phyloP scores from a whole-genome alignment of 805 yeast species.

The Saccharomyces cerevisiae region DNA sequence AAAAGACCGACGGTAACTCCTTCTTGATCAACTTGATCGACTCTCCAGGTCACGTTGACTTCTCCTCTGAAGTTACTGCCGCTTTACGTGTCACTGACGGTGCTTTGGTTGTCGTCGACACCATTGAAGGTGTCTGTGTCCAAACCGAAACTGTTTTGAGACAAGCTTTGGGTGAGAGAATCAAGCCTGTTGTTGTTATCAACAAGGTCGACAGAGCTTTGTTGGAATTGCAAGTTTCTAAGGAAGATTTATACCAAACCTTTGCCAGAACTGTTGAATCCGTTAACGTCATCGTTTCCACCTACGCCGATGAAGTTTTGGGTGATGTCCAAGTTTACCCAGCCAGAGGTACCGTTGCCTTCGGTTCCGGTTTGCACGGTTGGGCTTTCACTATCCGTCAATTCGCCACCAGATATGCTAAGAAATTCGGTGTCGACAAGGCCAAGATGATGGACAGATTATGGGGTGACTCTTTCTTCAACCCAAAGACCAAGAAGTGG shows the following conservation, averaged over 20 bases:
- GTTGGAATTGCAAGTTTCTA: slow-evolving; percentile 95
- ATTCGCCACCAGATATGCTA: slow-evolving; percentile 98
- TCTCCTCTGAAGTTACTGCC: slow-evolving; percentile 99
- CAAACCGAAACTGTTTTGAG: slow-evolving; percentile 99
- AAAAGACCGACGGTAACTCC: slow-evolving; percentile 78
- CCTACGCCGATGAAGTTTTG: slow-evolving; percentile 79
- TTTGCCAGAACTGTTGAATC: slow-evolving; percentile 98
- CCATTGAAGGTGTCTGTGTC: slow-evolving; percentile 99
- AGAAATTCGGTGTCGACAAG: slow-evolving; percentile 99
- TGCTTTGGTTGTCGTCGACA: slow-evolving; percentile 98
- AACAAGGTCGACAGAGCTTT: slow-evolving; percentile 99
- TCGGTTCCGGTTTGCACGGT: slow-evolving; percentile 99
- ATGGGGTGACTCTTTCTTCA: slow-evolving; percentile 99
- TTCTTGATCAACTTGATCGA: slow-evolving; percentile 97
- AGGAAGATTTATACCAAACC: slow-evolving; percentile 98
- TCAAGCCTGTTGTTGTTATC: slow-evolving; percentile 95
- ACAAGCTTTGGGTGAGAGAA: slow-evolving; percentile 98
- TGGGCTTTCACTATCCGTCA: slow-evolving; percentile 99
- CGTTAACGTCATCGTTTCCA: slow-evolving; percentile 95
- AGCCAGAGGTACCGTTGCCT: slow-evolving; percentile 97
- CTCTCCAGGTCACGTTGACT: slow-evolving; percentile 99
- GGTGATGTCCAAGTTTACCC: slow-evolving; percentile 99
- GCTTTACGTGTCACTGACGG: slow-evolving; percentile 99
- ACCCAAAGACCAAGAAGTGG: slow-evolving; percentile 99
- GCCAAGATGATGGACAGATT: slow-evolving; percentile 96